Evolutionary conservation across 75 land plant species (phyloP).

Genomic region (Cryptomeria japonica): DNA sequence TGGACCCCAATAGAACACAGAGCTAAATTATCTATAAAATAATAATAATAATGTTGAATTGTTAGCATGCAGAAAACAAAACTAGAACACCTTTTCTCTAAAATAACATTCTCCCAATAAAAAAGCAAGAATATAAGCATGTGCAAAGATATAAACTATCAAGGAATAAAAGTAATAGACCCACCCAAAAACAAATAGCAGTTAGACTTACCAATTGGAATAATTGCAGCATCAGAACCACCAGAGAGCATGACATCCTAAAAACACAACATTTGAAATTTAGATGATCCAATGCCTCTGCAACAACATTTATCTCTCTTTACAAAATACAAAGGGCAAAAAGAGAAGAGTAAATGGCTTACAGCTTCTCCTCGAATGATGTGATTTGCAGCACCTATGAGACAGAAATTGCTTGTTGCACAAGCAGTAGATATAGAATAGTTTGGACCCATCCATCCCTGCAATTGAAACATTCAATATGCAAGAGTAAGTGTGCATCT

Average conservation of each 20-base stretch:
- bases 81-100: not conserved
- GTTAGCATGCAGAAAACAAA: not conserved
- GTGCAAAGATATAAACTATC: not conserved
- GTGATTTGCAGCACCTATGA: slow-evolving; percentile 44
- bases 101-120: not conserved
- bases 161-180: not conserved
- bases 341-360: not conserved
- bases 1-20: too few species aligned
- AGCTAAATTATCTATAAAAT: too few species aligned
- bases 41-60: too few species aligned
- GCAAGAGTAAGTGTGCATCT: not conserved
- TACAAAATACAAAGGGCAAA: not conserved
- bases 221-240: slow-evolving; percentile 53
- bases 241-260: slow-evolving; percentile 52
- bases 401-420: slow-evolving; percentile 54
- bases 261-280: not conserved
- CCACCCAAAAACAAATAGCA: not conserved
- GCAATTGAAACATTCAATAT: slow-evolving; percentile 1
- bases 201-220: slow-evolving; percentile 35
- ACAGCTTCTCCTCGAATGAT: slow-evolving; percentile 45
- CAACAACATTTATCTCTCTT: not conserved
- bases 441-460: slow-evolving; percentile 54
- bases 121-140: not conserved
- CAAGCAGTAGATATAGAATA: slow-evolving; percentile 52
- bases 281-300: not conserved